Evolutionary conservation across 441 rosid species (phyloP).

Genomic region (Populus hybrid): DNA sequence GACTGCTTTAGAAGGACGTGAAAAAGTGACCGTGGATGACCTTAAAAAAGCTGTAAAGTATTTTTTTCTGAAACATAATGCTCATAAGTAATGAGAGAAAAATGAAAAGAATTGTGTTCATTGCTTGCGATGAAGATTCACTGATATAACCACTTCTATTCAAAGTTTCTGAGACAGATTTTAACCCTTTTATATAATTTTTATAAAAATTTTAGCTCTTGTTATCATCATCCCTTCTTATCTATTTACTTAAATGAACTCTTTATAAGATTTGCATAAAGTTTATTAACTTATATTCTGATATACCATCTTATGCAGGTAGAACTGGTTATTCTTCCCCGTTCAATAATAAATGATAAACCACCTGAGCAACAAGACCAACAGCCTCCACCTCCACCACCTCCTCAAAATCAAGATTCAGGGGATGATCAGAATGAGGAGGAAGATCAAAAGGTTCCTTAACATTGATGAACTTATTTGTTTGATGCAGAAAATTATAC

Average conservation of each 20-base stretch:
- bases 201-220: background rate
- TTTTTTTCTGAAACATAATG: slow-evolving; percentile 25
- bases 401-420: slow-evolving; percentile 81
- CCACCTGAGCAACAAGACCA: slow-evolving; percentile 96
- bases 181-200: background rate
- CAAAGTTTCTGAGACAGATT: background rate
- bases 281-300: slow-evolving; percentile 14
- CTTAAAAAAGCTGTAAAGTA: slow-evolving; percentile 92
- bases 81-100: background rate
- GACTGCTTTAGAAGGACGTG: slow-evolving; percentile 96
- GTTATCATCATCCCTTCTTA: background rate
- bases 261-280: background rate
- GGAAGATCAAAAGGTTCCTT: slow-evolving; percentile 76
- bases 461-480: slow-evolving; percentile 8
- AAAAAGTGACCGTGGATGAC: slow-evolving; percentile 91
- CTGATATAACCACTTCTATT: background rate
- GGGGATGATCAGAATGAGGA: slow-evolving; percentile 80
- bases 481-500: background rate
- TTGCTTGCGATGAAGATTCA: background rate
- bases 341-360: slow-evolving; percentile 67
- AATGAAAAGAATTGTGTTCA: background rate
- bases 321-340: slow-evolving; percentile 96
- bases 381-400: slow-evolving; percentile 92
- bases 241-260: background rate
- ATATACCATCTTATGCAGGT: slow-evolving; percentile 53